Conservation (phyloP, 805 yeast genomes). For the Nakazawaea ishiwadae region DNA sequence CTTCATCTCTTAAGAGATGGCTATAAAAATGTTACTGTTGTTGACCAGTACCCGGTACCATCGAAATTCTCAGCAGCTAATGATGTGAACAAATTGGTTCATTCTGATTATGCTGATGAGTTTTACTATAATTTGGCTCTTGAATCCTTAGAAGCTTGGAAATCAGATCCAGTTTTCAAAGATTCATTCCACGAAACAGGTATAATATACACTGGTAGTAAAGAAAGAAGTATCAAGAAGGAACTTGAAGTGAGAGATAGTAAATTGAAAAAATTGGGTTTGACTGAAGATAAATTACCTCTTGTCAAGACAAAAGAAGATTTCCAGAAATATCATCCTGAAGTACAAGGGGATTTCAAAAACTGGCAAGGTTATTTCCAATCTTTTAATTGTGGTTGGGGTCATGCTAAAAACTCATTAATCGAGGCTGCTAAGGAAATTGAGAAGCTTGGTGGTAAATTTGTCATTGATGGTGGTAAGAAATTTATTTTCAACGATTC, state of each 20-base stretch:
- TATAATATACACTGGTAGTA: constrained; percentile 18
- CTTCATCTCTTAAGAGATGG: constrained; percentile 19
- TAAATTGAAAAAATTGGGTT: neutral
- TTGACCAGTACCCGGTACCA: constrained; percentile 27
- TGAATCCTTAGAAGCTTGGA: constrained; percentile 26
- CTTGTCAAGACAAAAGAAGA: constrained; percentile 5
- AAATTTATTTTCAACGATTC: constrained; percentile 17
- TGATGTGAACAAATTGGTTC: constrained; percentile 28
- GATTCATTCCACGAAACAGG: constrained; percentile 23
- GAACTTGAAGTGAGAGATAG: constrained; percentile 2
- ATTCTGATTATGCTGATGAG: constrained; percentile 25
- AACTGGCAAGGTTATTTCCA: constrained; percentile 24
- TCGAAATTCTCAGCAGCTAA: constrained; percentile 28
- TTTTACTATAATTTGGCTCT: constrained; percentile 22
- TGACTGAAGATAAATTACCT: constrained; percentile 4
- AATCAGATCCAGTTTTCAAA: constrained; percentile 20
- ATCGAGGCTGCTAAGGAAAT: constrained; percentile 21
- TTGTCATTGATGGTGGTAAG: constrained; percentile 17
- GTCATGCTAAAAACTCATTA: constrained; percentile 24
- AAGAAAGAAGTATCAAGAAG: constrained; percentile 3
- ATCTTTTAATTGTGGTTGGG: constrained; percentile 25
- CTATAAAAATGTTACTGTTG: constrained; percentile 17
- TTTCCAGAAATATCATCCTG: constrained; percentile 15
- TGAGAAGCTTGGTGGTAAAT: constrained; percentile 27
- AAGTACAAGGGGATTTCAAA: constrained; percentile 12